Percentiles rank a stretch among this genome's conserved stretches.
These are phyloP conservation scores for Aspergillus caelatus DNA, from an alignment of 2,329 filamentous ascomycete species.

Conservation along the genomic window DNA sequence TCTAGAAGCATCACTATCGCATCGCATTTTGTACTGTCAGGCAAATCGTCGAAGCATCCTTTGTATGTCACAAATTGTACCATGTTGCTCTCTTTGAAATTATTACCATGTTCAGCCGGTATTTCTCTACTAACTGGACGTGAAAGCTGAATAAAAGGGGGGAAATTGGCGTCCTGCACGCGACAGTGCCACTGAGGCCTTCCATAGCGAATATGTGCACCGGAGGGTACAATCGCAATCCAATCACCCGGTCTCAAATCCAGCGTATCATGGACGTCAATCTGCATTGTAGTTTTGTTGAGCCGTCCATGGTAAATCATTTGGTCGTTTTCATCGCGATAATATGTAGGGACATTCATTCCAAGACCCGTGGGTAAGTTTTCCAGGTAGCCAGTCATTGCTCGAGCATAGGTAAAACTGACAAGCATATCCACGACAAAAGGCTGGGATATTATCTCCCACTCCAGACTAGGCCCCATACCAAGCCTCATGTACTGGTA, in stretches of 20 bases:
- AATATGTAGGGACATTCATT: conserved; percentile 51
- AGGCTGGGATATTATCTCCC: conserved; percentile 78
- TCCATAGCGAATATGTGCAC: neutral
- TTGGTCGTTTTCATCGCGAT: neutral
- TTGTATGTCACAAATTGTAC: conserved; percentile 37
- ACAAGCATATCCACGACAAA: conserved; percentile 82
- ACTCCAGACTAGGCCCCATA: conserved; percentile 81
- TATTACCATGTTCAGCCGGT: neutral
- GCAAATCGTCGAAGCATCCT: conserved; percentile 45
- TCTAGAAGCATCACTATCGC: conserved; percentile 40
- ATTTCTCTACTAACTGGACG: conserved; percentile 22
- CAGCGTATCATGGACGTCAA: conserved; percentile 40
- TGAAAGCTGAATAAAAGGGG: conserved; percentile 47
- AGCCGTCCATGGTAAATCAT: conserved; percentile 3
- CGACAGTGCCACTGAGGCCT: conserved; percentile 48
- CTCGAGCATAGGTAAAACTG: conserved; percentile 74
- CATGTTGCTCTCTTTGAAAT: neutral
- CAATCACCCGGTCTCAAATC: conserved; percentile 55
- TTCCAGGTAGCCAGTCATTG: conserved; percentile 44
- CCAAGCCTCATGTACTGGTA: conserved; percentile 89
- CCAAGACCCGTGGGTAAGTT: conserved; percentile 62
- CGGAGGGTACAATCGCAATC: conserved; percentile 46
- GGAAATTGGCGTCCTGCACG: conserved; percentile 50
- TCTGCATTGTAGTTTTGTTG: conserved; percentile 37
- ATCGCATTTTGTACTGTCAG: conserved; percentile 26